phyloP scores from a whole-genome alignment of 805 yeast species.

The Kuraishia ogatae region DNA sequence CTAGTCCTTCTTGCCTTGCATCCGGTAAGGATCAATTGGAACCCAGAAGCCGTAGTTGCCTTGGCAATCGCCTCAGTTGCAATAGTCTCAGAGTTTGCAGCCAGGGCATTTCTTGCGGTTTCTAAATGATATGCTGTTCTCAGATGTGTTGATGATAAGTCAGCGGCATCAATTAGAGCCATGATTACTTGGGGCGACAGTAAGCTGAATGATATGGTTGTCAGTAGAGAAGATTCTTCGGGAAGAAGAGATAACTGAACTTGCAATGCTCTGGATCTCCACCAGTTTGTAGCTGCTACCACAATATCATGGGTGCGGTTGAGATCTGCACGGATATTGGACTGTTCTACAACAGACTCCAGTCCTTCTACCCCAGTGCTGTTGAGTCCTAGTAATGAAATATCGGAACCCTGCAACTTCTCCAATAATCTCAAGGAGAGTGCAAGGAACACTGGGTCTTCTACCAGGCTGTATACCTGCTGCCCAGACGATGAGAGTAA shows the following conservation, averaged over 20 bases:
- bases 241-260: constrained; percentile 55
- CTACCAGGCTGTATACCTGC: constrained; percentile 54
- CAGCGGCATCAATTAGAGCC: constrained; percentile 23
- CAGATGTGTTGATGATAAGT: constrained; percentile 22
- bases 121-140: constrained; percentile 54
- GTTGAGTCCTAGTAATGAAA: constrained; percentile 17
- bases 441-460: constrained; percentile 36
- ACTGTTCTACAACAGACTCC: constrained; percentile 13
- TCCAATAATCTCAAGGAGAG: constrained; percentile 37
- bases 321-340: constrained; percentile 8
- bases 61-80: constrained; percentile 44
- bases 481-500: constrained; percentile 40
- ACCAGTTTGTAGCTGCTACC: constrained; percentile 53
- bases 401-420: constrained; percentile 19
- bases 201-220: constrained; percentile 31
- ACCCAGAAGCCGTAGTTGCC: constrained; percentile 50
- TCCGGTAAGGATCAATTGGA: constrained; percentile 70
- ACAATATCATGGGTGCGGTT: constrained; percentile 20
- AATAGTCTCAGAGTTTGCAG: constrained; percentile 55
- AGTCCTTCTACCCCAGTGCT: constrained; percentile 10
- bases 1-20: constrained; percentile 84
- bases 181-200: constrained; percentile 25
- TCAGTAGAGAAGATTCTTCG: constrained; percentile 41
- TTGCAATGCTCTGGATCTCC: constrained; percentile 66
- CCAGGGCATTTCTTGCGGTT: constrained; percentile 52